Conservation (phyloP, 1,284 basidiomycete species). For the Entoloma clypeatum region DNA sequence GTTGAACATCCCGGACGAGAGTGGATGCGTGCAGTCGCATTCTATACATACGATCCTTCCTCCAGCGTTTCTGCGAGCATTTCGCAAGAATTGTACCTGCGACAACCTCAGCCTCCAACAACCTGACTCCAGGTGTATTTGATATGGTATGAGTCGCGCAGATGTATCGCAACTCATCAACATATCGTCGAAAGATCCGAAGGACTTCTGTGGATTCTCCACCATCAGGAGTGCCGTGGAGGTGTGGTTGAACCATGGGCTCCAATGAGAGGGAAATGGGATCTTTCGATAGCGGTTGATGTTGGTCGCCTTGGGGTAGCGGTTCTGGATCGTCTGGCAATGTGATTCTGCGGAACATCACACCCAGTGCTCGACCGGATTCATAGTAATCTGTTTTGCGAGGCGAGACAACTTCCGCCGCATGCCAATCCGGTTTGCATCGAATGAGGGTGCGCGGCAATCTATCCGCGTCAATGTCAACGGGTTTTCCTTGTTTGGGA, state of each 20-base stretch:
- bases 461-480: constrained; percentile 43
- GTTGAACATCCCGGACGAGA: constrained; percentile 51
- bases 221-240: constrained; percentile 30
- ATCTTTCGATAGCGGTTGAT: constrained; percentile 34
- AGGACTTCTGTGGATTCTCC: constrained; percentile 33
- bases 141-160: constrained; percentile 66
- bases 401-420: constrained; percentile 56
- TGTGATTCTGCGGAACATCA: constrained; percentile 59
- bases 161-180: constrained; percentile 64
- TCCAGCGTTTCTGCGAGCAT: constrained; percentile 55
- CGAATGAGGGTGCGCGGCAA: constrained; percentile 51
- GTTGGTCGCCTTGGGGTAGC: constrained; percentile 17
- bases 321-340: constrained; percentile 41
- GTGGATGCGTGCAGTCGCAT: constrained; percentile 58
- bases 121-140: constrained; percentile 46
- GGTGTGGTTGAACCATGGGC: constrained; percentile 35
- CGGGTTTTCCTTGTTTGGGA: constrained; percentile 66
- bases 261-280: constrained; percentile 46
- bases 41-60: constrained; percentile 55
- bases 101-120: constrained; percentile 71
- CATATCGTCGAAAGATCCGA: constrained; percentile 48
- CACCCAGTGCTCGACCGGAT: constrained; percentile 63
- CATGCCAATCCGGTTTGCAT: constrained; percentile 75
- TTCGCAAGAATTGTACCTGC: constrained; percentile 69
- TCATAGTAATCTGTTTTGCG: constrained; percentile 65